Conservation (phyloP, 257 asterid species). For the Ehretia macrophylla region DNA sequence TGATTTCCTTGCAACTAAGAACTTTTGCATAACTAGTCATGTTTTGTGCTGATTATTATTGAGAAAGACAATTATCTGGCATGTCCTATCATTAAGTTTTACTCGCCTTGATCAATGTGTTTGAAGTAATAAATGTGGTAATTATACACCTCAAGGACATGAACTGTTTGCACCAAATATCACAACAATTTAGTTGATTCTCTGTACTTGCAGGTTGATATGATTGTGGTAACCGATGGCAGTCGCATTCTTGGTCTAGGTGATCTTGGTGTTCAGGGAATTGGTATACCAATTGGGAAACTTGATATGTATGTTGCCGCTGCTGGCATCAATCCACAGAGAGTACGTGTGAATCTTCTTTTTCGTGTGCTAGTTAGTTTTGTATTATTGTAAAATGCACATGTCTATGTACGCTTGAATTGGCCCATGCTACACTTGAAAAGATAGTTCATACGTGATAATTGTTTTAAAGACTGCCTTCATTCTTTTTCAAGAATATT, state of each 20-base stretch:
- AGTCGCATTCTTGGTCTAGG: conserved; percentile 99
- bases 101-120: neutral
- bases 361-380: neutral
- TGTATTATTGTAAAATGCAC: neutral
- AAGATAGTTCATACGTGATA: too few relatives aligned
- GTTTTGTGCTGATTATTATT: neutral
- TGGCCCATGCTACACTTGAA: too few relatives aligned
- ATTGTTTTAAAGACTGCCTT: too few relatives aligned
- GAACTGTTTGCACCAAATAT: neutral
- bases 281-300: conserved; percentile 95
- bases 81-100: neutral
- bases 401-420: neutral
- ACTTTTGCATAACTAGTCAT: neutral
- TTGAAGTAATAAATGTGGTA: neutral
- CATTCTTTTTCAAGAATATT: too few relatives aligned
- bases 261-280: conserved; percentile 99
- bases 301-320: conserved; percentile 99
- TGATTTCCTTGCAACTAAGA: neutral
- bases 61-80: neutral
- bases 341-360: conserved; percentile 47
- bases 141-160: neutral
- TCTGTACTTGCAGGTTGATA: conserved; percentile 67
- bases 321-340: conserved; percentile 99
- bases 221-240: conserved; percentile 98
- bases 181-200: neutral